phyloP scores from a whole-genome alignment of 1,139 yeast genomes.

The Nakaseomyces kungkrabaensis region DNA sequence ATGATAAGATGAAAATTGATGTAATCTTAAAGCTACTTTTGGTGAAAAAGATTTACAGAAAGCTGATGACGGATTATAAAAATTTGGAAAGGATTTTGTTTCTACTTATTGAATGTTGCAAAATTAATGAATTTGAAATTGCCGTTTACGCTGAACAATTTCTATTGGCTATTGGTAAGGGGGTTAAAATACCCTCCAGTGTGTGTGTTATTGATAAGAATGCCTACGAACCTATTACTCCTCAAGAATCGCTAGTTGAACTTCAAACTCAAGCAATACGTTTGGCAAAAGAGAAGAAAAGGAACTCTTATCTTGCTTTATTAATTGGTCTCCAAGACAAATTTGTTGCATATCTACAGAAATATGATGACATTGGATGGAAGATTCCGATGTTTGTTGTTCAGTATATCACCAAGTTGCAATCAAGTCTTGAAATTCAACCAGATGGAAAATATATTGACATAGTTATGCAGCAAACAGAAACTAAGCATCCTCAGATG shows the following conservation, averaged over 20 bases:
- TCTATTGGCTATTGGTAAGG: slow-evolving; percentile 38
- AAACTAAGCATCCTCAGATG: slow-evolving; percentile 63
- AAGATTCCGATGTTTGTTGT: slow-evolving; percentile 49
- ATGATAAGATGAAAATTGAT: slow-evolving; percentile 51
- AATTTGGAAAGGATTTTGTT: slow-evolving; percentile 40
- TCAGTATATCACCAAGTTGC: slow-evolving; percentile 45
- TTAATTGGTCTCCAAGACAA: slow-evolving; percentile 37
- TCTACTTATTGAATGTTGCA: slow-evolving; percentile 47
- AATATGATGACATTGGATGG: slow-evolving; percentile 51
- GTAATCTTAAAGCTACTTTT: slow-evolving; percentile 55
- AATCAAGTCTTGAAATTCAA: slow-evolving; percentile 45
- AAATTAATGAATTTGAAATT: slow-evolving; percentile 49
- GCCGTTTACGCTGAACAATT: slow-evolving; percentile 43
- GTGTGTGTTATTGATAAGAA: slow-evolving; percentile 45
- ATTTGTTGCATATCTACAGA: slow-evolving; percentile 29
- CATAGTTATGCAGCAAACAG: slow-evolving; percentile 41
- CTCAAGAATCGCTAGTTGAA: slow-evolving; percentile 51
- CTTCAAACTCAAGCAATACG: slow-evolving; percentile 46
- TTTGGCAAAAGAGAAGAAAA: slow-evolving; percentile 49
- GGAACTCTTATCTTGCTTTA: slow-evolving; percentile 35
- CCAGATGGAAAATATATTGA: slow-evolving; percentile 25
- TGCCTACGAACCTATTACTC: slow-evolving; percentile 41
- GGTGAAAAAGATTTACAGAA: slow-evolving; percentile 43
- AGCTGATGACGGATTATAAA: slow-evolving; percentile 48
- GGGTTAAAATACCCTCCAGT: slow-evolving; percentile 48